Evolutionary conservation across 768 basidiomycete genomes (phyloP).

Genomic region (Solioccasus polychromus): DNA sequence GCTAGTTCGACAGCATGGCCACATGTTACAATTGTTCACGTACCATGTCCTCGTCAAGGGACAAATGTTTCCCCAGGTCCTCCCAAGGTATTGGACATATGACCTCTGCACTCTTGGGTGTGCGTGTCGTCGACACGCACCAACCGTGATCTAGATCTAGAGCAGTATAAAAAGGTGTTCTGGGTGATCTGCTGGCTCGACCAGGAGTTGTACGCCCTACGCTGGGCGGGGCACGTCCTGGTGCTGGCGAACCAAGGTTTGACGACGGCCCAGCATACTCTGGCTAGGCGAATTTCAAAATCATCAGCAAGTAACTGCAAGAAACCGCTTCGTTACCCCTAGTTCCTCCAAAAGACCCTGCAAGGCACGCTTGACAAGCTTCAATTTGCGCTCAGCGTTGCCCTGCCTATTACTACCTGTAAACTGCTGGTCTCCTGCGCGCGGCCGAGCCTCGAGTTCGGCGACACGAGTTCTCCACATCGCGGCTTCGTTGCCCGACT

Average conservation of each 20-base stretch:
- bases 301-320: conserved; percentile 2
- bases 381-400: conserved; percentile 29
- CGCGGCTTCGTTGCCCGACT: conserved; percentile 22
- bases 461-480: conserved; percentile 27
- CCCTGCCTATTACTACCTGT: conserved; percentile 34
- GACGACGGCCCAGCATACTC: conserved; percentile 17
- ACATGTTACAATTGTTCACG: conserved; percentile 12
- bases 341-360: conserved; percentile 41
- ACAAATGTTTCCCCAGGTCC: conserved; percentile 26
- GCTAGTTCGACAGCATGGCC: background rate
- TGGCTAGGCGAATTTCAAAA: conserved; percentile 10
- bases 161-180: conserved; percentile 3
- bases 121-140: conserved; percentile 40
- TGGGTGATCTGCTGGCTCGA: conserved; percentile 7
- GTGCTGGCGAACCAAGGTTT: conserved; percentile 9
- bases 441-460: conserved; percentile 36
- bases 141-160: conserved; percentile 27
- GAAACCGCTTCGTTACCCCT: conserved; percentile 28
- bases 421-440: conserved; percentile 24
- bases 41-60: conserved; percentile 41
- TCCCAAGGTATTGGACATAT: conserved; percentile 32
- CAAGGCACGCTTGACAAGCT: conserved; percentile 39
- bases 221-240: background rate
- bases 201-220: conserved; percentile 8
- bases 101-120: conserved; percentile 35